Evolutionary conservation across 345 rosid genomes (phyloP).

Genomic region (Cardamine occulta): DNA sequence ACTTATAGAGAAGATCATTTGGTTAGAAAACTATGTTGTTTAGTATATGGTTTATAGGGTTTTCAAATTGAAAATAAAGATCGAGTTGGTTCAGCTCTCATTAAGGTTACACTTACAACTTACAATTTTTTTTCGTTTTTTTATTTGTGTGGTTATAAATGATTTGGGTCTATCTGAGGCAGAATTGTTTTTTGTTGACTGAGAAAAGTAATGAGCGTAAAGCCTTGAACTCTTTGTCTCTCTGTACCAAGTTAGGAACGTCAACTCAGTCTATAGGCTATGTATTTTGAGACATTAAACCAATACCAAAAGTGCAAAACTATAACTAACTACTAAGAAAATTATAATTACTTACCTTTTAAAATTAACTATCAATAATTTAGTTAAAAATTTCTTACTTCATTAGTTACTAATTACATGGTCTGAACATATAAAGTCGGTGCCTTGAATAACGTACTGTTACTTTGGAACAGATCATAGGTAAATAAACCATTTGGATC

Average conservation of each 20-base stretch:
- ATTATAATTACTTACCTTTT: background rate
- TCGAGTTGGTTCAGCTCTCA: background rate
- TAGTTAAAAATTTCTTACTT: background rate
- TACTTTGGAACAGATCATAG: slow-evolving; percentile 17
- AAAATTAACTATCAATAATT: background rate
- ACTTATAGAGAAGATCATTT: background rate
- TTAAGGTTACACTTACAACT: background rate
- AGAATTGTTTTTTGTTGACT: slow-evolving; percentile 14
- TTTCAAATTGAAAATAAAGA: background rate
- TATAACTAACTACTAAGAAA: background rate
- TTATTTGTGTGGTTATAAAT: background rate
- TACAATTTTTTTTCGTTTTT: background rate
- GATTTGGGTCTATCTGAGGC: slow-evolving; percentile 25
- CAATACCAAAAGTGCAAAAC: slow-evolving; percentile 16
- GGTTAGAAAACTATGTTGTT: background rate
- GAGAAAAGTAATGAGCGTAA: slow-evolving; percentile 21
- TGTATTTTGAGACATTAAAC: background rate
- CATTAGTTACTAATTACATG: background rate
- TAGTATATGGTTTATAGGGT: background rate
- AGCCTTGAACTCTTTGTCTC: slow-evolving; percentile 17
- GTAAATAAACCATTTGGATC: slow-evolving; percentile 25
- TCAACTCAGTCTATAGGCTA: slow-evolving; percentile 23
- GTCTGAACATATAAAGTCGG: slow-evolving; percentile 26
- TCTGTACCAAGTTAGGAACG: slow-evolving; percentile 33
- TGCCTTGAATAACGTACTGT: slow-evolving; percentile 21